Percentiles rank a stretch among this genome's conserved stretches.
Conservation (phyloP, 108 stramenopile species). For the Nitzschia sp. region DNA sequence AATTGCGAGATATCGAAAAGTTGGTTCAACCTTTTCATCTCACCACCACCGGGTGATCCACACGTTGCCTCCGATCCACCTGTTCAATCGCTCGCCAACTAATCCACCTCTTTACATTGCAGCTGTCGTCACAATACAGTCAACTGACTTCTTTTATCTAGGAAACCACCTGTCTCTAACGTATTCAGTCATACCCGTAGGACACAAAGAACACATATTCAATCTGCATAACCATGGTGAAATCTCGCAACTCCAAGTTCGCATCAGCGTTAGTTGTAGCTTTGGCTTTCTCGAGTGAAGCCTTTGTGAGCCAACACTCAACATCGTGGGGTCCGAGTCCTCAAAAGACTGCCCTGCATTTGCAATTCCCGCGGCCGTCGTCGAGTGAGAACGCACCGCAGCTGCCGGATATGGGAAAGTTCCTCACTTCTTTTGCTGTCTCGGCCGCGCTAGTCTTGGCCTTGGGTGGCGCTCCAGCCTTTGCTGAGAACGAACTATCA, state of each 20-base stretch:
- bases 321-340: background rate
- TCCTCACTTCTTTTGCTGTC: background rate
- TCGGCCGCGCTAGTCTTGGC: background rate
- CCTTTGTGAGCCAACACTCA: background rate
- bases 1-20: too few relatives aligned
- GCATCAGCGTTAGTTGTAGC: background rate
- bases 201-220: too few relatives aligned
- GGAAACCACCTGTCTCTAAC: too few relatives aligned
- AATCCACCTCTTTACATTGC: too few relatives aligned
- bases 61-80: background rate
- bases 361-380: background rate
- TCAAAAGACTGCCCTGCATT: background rate
- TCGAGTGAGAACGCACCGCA: background rate
- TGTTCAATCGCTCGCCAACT: too few relatives aligned
- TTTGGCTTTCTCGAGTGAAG: background rate
- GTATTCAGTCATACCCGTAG: too few relatives aligned
- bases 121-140: too few relatives aligned
- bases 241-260: slow-evolving; percentile 1
- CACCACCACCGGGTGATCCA: background rate
- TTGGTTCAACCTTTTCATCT: background rate
- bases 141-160: too few relatives aligned
- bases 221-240: background rate
- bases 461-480: slow-evolving; percentile 35
- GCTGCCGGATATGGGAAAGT: background rate
- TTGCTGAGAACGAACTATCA: slow-evolving; percentile 87